Evolutionary conservation across 495 filamentous ascomycete genomes (phyloP).

Genomic region (Aspergillus taichungensis): DNA sequence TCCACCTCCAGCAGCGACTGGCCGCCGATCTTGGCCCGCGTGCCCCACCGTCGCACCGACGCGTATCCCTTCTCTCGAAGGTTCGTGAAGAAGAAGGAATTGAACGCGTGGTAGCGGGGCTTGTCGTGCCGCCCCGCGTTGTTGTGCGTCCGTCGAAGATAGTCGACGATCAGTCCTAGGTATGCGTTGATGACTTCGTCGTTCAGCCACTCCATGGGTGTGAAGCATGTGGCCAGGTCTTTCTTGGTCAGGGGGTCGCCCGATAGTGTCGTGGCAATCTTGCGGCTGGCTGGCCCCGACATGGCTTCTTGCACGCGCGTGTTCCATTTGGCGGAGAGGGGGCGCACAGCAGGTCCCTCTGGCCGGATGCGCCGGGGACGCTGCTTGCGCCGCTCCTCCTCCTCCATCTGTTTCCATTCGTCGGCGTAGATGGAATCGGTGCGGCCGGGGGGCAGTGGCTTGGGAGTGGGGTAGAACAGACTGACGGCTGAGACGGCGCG

Average conservation of each 20-base stretch:
- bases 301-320: slow-evolving; percentile 25
- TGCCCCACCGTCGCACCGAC: slow-evolving; percentile 43
- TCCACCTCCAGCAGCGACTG: slow-evolving; percentile 46
- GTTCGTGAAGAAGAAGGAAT: slow-evolving; percentile 60
- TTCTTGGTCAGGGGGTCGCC: slow-evolving; percentile 48
- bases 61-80: slow-evolving; percentile 44
- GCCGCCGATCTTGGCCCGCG: slow-evolving; percentile 47
- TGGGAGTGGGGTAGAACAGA: slow-evolving; percentile 18
- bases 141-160: slow-evolving; percentile 43
- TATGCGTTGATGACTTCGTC: slow-evolving; percentile 73
- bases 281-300: slow-evolving; percentile 10
- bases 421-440: slow-evolving; percentile 24
- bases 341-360: slow-evolving; percentile 30
- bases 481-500: slow-evolving; percentile 30
- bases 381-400: slow-evolving; percentile 13
- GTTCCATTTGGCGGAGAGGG: slow-evolving; percentile 39
- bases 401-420: slow-evolving; percentile 19
- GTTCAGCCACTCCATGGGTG: slow-evolving; percentile 59
- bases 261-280: slow-evolving; percentile 39
- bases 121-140: slow-evolving; percentile 34
- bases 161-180: slow-evolving; percentile 49
- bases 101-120: slow-evolving; percentile 63
- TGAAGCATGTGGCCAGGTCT: slow-evolving; percentile 55
- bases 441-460: slow-evolving; percentile 23
- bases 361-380: slow-evolving; percentile 15